Evolutionary conservation across 495 filamentous ascomycete genomes (phyloP), one percentile per base, ranked within the genome.

Genomic region (Aspergillus indologenus): DNA sequence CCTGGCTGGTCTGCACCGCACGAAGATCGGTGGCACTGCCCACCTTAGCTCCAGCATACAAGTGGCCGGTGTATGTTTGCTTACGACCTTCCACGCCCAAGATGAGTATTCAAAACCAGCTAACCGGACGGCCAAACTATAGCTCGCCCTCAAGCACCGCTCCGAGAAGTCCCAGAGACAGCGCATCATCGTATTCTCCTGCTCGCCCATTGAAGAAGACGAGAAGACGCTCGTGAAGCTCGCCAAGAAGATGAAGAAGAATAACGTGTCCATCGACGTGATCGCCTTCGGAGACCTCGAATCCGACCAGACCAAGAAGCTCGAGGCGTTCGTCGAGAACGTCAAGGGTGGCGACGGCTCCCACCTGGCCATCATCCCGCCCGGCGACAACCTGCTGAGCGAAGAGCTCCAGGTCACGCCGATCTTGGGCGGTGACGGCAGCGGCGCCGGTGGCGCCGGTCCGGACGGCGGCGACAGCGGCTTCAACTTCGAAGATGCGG

Each of bases 221-320:
- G 88, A 97, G 74, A 92, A 92, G 75, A 82, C 84, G 15, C 83
- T 98, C 0, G 83, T 96, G 60, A 92, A 91, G 69, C 83, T 98
- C 14, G 92, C 93, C 15, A 95, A 90, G 78, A 92, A 93, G 77
- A 96, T 98, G 92, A 98, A 96, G 87, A 98, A 98, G 81, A 86
- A 84, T 70, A 90, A 87, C 67, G 87, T 95, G 56, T 88, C 85
- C 54, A 90, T 98, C 66, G 94, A 98, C 67, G 90, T 98, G 65
- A 83, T 98, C 61, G 84, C 91, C 44, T 98, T 98, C 66, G 94
- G 94, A 52, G 94, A 98, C 61, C 81, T 96, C 24, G 87, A 91
- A 55, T 88, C 92, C 62, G 92, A 96, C 51, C 92, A 88, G 56
- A 91, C 88, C 48, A 87, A 91, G 70, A 98, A 98, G 78, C 83